Evolutionary conservation across 441 rosid species (phyloP).

Genomic region (Eutrema salsugineum): DNA sequence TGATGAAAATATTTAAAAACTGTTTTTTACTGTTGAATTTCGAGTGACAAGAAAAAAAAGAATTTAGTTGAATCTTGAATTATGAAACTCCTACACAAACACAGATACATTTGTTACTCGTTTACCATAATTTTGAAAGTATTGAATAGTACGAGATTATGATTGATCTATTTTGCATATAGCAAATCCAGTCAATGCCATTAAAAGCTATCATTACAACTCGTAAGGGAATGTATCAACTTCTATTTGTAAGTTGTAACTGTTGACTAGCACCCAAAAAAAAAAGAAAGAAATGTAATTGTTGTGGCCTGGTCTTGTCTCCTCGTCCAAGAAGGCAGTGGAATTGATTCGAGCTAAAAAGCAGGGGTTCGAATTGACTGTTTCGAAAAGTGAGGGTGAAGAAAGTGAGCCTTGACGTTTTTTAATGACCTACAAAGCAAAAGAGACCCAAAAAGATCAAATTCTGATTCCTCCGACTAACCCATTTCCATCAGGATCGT

Average conservation of each 20-base stretch:
- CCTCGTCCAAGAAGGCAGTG: not conserved
- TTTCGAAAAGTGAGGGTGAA: not conserved
- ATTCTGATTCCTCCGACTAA: constrained; percentile 24
- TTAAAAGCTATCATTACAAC: not conserved
- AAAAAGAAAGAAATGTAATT: not conserved
- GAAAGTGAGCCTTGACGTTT: not conserved
- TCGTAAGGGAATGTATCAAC: not conserved
- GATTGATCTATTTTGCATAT: not conserved
- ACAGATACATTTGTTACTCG: not conserved
- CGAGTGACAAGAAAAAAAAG: too few relatives aligned
- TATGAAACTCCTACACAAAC: not conserved
- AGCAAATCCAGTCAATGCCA: not conserved
- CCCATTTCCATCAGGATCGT: constrained; percentile 6
- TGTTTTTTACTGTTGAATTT: too few relatives aligned
- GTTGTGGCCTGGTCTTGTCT: not conserved
- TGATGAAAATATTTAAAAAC: not conserved
- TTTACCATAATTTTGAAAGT: not conserved
- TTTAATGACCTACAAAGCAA: not conserved
- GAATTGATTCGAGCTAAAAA: constrained; percentile 11
- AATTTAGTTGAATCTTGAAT: not conserved
- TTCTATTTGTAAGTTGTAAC: not conserved
- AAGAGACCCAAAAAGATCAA: not conserved
- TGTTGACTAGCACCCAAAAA: not conserved
- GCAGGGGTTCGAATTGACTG: constrained; percentile 2
- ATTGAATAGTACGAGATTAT: not conserved